phyloP scores from a whole-genome alignment of 2,329 filamentous ascomycete species.

The Juglanconis juglandina region DNA sequence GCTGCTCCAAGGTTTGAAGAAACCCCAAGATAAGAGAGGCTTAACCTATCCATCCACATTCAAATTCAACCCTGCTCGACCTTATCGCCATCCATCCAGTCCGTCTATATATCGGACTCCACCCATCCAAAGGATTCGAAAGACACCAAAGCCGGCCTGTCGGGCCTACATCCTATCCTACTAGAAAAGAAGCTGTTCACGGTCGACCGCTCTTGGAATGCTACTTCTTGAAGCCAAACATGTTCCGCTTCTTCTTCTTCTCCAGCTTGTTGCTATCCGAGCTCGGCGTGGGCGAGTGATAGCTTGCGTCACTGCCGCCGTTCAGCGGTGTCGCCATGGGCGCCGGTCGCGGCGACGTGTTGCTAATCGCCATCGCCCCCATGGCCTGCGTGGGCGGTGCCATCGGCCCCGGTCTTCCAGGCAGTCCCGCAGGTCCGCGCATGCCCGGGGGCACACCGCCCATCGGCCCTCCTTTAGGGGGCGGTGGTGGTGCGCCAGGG shows the following conservation, averaged over 20 bases:
- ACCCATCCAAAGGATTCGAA: neutral
- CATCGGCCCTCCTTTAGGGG: constrained; percentile 24
- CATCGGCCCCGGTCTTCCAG: constrained; percentile 41
- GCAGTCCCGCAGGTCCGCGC: constrained; percentile 29
- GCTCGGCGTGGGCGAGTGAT: constrained; percentile 21
- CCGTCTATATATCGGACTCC: neutral
- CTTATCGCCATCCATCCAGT: neutral
- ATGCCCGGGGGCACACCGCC: constrained; percentile 25
- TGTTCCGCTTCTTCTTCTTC: constrained; percentile 59
- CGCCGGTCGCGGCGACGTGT: constrained; percentile 24
- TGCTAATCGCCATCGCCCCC: constrained; percentile 50
- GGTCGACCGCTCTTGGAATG: neutral
- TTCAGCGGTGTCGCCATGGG: constrained; percentile 25
- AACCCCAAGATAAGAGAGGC: neutral
- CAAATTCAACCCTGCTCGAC: neutral
- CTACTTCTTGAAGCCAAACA: constrained; percentile 58
- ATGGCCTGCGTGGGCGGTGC: constrained; percentile 53
- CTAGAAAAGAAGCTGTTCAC: neutral
- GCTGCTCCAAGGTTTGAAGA: neutral
- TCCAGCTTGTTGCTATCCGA: constrained; percentile 40
- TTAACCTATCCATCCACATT: neutral
- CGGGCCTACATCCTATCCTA: neutral
- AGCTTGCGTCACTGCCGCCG: constrained; percentile 25
- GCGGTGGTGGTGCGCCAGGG: constrained; percentile 27
- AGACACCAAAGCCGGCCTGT: too few species aligned